A percentile compares a stretch with the other conserved stretches of the same genome.
Conservation (phyloP, 163 green algal genomes). For the Smithsoniella earleae region DNA sequence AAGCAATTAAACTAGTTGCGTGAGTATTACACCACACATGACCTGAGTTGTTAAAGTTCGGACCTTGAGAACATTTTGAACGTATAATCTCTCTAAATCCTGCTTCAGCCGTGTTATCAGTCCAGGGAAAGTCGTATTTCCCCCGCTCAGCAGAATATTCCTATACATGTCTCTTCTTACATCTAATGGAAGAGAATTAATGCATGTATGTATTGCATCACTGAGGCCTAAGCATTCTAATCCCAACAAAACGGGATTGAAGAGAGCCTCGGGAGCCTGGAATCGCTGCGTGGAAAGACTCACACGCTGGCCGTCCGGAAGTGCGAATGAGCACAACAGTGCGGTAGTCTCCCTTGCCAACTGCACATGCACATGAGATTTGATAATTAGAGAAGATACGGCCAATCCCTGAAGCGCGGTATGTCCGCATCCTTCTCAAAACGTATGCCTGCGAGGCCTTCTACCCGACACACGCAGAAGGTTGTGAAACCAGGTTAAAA, state of each 20-base stretch:
- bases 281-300: constrained; percentile 1
- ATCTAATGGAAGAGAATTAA: neutral
- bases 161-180: neutral
- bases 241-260: constrained; percentile 3
- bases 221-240: neutral
- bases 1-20: too few relatives aligned
- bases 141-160: constrained; percentile 17
- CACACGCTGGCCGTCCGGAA: constrained; percentile 25
- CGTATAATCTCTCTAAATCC: neutral
- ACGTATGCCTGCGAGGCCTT: too few relatives aligned
- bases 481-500: too few relatives aligned
- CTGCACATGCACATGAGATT: constrained; percentile 3
- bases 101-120: constrained; percentile 5
- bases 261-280: constrained; percentile 5
- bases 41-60: too few relatives aligned
- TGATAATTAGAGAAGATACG: neutral
- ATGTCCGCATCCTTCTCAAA: neutral
- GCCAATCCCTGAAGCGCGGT: neutral
- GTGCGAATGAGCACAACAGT: neutral
- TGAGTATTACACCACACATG: too few relatives aligned
- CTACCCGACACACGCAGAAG: too few relatives aligned
- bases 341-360: constrained; percentile 3
- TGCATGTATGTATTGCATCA: constrained; percentile 8
- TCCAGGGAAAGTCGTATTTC: constrained; percentile 5
- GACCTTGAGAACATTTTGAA: constrained; percentile 15